Conservation (phyloP, 257 asterid genomes). For the Cinchona pubescens region DNA sequence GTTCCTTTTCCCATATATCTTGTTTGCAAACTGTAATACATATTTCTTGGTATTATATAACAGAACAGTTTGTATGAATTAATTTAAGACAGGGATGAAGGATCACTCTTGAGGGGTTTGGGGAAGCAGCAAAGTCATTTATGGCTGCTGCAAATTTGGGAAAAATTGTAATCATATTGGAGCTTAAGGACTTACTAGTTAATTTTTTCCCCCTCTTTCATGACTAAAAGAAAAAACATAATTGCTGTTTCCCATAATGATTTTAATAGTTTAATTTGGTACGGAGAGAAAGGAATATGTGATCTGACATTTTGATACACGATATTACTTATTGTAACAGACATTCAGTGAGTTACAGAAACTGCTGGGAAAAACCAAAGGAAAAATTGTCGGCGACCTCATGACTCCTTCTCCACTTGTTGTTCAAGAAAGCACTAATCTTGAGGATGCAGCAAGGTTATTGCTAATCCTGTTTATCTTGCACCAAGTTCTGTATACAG, state of each 20-base stretch:
- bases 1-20: neutral
- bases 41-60: neutral
- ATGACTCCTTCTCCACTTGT: slow-evolving; percentile 78
- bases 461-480: slow-evolving; percentile 1
- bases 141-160: neutral
- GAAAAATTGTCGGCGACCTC: slow-evolving; percentile 83
- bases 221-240: too few species aligned
- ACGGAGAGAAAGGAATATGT: neutral
- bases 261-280: neutral
- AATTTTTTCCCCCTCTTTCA: neutral
- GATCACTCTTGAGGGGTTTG: neutral
- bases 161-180: neutral
- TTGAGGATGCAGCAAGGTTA: slow-evolving; percentile 90
- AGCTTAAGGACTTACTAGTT: neutral
- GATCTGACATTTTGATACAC: neutral
- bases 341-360: slow-evolving; percentile 80
- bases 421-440: slow-evolving; percentile 71
- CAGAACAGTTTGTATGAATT: neutral
- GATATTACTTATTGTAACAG: slow-evolving; percentile 29
- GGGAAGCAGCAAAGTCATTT: neutral
- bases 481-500: neutral
- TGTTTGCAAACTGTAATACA: neutral
- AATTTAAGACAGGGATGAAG: too few species aligned
- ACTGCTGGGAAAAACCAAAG: slow-evolving; percentile 71
- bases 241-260: neutral